Evolutionary conservation across 73 alveolate genomes (phyloP).

Genomic region (Tetrahymena thermophila): DNA sequence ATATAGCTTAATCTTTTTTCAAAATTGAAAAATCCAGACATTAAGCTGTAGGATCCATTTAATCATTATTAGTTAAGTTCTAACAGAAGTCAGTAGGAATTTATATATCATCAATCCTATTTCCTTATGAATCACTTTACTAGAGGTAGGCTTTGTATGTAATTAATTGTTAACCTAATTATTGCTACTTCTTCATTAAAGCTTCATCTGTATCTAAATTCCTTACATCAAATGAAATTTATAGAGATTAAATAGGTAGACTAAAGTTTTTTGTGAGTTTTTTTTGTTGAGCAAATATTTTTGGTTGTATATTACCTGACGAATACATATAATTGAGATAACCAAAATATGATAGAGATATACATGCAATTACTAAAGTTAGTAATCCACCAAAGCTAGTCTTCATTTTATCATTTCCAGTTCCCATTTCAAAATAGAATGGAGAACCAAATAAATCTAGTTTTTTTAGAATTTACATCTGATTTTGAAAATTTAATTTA

Average conservation of each 20-base stretch:
- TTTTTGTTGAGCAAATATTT: background rate
- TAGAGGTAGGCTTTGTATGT: background rate
- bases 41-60: background rate
- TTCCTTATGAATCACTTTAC: background rate
- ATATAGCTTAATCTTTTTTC: background rate
- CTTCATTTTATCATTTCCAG: background rate
- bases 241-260: background rate
- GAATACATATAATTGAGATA: background rate
- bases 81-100: background rate
- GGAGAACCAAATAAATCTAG: background rate
- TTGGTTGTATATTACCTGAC: background rate
- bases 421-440: background rate
- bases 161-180: background rate
- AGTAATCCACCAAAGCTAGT: background rate
- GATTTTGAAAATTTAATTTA: too few species aligned
- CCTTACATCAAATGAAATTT: background rate
- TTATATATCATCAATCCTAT: background rate
- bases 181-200: background rate
- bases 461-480: background rate
- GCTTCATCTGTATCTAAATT: background rate
- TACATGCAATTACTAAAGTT: background rate
- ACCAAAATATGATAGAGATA: background rate
- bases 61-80: background rate
- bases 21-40: background rate
- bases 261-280: background rate